phyloP scores from a whole-genome alignment of 2,329 filamentous ascomycete genomes.

The Epichloe brachyelytri region DNA sequence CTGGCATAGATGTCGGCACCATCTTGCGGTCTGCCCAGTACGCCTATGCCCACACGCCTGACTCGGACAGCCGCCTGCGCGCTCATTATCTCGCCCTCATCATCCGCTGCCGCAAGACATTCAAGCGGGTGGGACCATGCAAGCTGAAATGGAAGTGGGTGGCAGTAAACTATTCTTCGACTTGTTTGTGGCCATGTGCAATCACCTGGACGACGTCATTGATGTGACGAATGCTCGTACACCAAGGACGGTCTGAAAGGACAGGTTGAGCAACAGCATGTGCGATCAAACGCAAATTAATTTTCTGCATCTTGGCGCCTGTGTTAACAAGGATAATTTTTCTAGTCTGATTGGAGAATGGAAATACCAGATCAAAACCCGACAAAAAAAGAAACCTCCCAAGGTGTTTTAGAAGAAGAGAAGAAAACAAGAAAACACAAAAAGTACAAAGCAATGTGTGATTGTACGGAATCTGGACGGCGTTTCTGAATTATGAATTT shows the following conservation, averaged over 20 bases:
- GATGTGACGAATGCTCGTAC: conserved; percentile 62
- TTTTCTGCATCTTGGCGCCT: conserved; percentile 8
- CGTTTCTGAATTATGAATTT: conserved; percentile 19
- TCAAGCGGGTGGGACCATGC: conserved; percentile 97
- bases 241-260: conserved; percentile 41
- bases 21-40: conserved; percentile 89
- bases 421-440: conserved; percentile 11
- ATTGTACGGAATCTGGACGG: conserved; percentile 12
- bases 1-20: conserved; percentile 80
- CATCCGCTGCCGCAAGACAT: conserved; percentile 92
- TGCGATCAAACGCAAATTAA: conserved; percentile 8
- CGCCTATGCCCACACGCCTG: conserved; percentile 89
- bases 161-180: conserved; percentile 91
- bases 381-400: conserved; percentile 5
- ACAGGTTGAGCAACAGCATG: conserved; percentile 3
- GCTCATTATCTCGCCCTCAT: conserved; percentile 96
- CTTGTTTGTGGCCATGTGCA: conserved; percentile 95
- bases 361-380: conserved; percentile 8
- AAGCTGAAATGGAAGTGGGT: conserved; percentile 94
- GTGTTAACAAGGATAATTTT: background rate
- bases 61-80: conserved; percentile 82
- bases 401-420: background rate
- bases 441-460: conserved; percentile 8
- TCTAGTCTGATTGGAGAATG: conserved; percentile 7
- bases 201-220: conserved; percentile 92